Evolutionary conservation across 345 rosid genomes (phyloP).

Genomic region (Populus simonii): DNA sequence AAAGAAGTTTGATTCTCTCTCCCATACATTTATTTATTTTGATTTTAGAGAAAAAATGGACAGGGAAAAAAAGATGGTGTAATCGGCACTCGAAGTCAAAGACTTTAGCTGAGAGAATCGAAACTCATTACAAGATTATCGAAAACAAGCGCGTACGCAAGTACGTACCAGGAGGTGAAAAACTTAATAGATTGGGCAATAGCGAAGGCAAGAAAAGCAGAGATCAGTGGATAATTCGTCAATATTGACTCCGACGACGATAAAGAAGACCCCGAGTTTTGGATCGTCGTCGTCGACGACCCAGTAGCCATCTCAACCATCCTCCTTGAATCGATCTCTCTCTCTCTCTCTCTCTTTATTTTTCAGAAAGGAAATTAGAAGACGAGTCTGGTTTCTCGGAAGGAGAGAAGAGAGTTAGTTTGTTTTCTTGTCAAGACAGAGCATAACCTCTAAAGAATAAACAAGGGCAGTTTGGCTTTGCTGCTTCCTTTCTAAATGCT

Average conservation of each 20-base stretch:
- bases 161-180: constrained; percentile 60
- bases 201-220: constrained; percentile 51
- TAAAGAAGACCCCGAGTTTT: constrained; percentile 22
- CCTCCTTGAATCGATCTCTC: background rate
- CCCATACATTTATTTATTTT: no score
- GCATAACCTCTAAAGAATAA: background rate
- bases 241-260: constrained; percentile 36
- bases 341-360: background rate
- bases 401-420: constrained; percentile 6
- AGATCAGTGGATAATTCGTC: constrained; percentile 62
- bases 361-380: background rate
- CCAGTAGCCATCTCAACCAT: constrained; percentile 34
- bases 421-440: background rate
- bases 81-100: no score
- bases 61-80: no score
- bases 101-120: background rate
- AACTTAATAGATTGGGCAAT: constrained; percentile 66
- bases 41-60: no score
- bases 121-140: background rate
- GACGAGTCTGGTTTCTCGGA: background rate
- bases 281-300: constrained; percentile 20
- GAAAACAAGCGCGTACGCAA: constrained; percentile 1
- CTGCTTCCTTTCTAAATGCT: background rate
- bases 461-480: background rate
- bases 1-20: no score